Evolutionary conservation across 2,329 filamentous ascomycete genomes (phyloP).

Genomic region (Diplodia corticola): DNA sequence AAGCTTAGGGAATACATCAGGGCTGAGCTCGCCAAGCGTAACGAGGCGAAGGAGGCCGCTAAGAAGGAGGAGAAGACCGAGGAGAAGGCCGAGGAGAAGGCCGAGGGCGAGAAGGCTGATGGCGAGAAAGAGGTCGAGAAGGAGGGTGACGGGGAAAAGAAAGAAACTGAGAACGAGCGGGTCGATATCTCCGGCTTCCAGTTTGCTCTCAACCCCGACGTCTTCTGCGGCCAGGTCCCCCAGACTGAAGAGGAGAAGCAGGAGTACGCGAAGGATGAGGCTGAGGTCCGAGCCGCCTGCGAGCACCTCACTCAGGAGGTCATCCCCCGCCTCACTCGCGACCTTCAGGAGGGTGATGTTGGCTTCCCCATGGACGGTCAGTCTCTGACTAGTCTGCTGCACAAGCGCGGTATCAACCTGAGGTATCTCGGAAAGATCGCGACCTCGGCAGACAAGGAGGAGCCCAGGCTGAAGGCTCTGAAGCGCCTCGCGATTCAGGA

Average conservation of each 20-base stretch:
- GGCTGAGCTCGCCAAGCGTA: slow-evolving; percentile 60
- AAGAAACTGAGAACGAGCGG: slow-evolving; percentile 57
- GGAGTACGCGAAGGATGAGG: slow-evolving; percentile 79
- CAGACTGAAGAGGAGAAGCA: slow-evolving; percentile 89
- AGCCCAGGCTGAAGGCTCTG: slow-evolving; percentile 73
- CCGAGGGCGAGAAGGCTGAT: slow-evolving; percentile 33
- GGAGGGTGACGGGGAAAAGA: slow-evolving; percentile 32
- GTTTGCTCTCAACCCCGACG: slow-evolving; percentile 90
- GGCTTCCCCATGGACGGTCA: slow-evolving; percentile 99
- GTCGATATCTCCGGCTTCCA: slow-evolving; percentile 86
- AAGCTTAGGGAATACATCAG: slow-evolving; percentile 91
- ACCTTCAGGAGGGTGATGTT: slow-evolving; percentile 87
- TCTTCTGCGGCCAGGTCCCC: slow-evolving; percentile 87
- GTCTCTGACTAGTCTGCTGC: slow-evolving; percentile 81
- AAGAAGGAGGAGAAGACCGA: slow-evolving; percentile 25
- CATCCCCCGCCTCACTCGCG: slow-evolving; percentile 81
- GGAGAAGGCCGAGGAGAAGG: slow-evolving; percentile 38
- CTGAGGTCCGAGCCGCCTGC: slow-evolving; percentile 82
- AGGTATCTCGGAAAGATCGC: slow-evolving; percentile 90
- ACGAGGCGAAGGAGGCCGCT: slow-evolving; percentile 36
- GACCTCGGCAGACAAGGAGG: slow-evolving; percentile 58
- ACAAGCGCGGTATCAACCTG: slow-evolving; percentile 97
- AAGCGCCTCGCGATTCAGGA: slow-evolving; percentile 79
- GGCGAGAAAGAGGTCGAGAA: slow-evolving; percentile 24
- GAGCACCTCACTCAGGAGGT: slow-evolving; percentile 72